phyloP scores from a whole-genome alignment of 495 filamentous ascomycete genomes.

The Evernia prunastri region DNA sequence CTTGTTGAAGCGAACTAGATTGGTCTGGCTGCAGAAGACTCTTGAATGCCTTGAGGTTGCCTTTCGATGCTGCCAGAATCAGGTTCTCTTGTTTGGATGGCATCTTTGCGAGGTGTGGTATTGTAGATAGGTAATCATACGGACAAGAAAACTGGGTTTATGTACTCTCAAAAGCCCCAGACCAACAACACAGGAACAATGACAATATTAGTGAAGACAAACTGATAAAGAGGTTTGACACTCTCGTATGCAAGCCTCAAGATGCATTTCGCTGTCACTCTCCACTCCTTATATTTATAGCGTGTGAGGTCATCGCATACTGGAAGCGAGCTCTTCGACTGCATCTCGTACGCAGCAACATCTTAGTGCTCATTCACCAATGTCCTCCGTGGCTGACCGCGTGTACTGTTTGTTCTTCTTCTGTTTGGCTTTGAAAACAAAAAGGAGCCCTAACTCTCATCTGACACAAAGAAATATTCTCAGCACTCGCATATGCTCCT shows the following conservation, averaged over 20 bases:
- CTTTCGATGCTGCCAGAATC: not conserved
- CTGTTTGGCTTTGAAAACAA: not conserved
- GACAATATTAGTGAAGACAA: not conserved
- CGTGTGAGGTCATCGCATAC: not conserved
- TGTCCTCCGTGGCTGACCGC: not conserved
- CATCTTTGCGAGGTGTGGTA: not conserved
- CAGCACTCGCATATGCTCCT: not conserved
- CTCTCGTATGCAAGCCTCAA: not conserved
- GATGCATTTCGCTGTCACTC: not conserved
- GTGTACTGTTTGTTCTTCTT: not conserved
- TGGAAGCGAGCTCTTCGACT: not conserved
- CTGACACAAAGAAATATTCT: not conserved
- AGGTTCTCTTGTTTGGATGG: not conserved
- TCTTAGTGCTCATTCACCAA: not conserved
- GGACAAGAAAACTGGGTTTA: not conserved
- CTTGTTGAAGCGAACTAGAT: not conserved
- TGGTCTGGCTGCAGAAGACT: not conserved
- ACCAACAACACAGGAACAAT: not conserved
- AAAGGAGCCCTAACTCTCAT: not conserved
- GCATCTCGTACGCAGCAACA: too few relatives aligned
- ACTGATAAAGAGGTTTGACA: not conserved
- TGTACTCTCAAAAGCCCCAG: not conserved
- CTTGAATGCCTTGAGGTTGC: not conserved
- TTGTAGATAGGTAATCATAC: not conserved
- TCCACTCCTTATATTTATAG: slow-evolving; percentile 1